Evolutionary conservation across 257 asterid species (phyloP).

Genomic region (Jacaranda mimosifolia): DNA sequence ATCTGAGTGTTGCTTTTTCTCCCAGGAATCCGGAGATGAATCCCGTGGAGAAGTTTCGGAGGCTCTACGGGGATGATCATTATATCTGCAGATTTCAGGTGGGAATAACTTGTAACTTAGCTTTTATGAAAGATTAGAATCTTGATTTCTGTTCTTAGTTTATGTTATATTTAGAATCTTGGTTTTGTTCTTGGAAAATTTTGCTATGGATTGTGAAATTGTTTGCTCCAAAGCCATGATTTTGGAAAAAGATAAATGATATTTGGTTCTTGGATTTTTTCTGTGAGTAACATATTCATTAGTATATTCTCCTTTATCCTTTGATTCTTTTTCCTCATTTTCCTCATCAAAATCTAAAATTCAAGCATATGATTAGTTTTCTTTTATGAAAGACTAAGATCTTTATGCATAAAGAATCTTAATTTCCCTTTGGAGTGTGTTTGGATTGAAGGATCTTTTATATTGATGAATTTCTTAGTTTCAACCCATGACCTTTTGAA

Average conservation of each 20-base stretch:
- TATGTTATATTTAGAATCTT: not conserved
- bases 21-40: conserved; percentile 52
- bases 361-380: not conserved
- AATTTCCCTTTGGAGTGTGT: not conserved
- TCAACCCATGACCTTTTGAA: too few species aligned
- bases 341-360: not conserved
- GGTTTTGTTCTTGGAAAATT: not conserved
- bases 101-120: not conserved
- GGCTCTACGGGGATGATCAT: conserved; percentile 62
- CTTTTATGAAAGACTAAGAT: not conserved
- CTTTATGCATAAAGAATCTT: not conserved
- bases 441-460: conserved; percentile 1
- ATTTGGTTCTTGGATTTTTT: not conserved
- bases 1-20: conserved; percentile 57
- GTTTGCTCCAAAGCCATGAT: not conserved
- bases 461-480: not conserved
- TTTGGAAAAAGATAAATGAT: not conserved
- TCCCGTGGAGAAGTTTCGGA: conserved; percentile 42
- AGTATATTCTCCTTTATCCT: not conserved
- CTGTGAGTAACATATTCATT: too few species aligned
- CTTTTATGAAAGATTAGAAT: too few species aligned
- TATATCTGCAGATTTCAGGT: conserved; percentile 84
- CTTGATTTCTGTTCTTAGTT: too few species aligned
- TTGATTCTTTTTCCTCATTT: not conserved
- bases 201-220: not conserved